Evolutionary conservation across 1,284 basidiomycete species (phyloP), one percentile per base, ranked within the genome.

Genomic region (Apiotrichum brassicae): DNA sequence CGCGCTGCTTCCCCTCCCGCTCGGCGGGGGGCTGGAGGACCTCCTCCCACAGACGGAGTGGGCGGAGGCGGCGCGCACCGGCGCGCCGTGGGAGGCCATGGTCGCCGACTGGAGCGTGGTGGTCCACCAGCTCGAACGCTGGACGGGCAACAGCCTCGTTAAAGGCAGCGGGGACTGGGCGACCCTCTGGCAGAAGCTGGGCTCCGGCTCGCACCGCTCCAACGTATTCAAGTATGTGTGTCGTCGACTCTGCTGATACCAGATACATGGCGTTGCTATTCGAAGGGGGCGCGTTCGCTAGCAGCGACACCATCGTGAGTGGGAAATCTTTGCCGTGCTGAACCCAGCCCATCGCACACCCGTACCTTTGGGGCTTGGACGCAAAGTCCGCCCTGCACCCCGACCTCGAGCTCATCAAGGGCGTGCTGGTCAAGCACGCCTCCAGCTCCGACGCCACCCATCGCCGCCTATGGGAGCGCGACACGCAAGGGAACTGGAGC

Each of bases 201-300:
- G 53, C 2, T 48, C 48, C n/a, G 60, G 59, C 3, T 57, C 58
- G 9, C 48, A 64, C 19, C 53, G 60, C 18, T 58, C 62, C 12
- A 62, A 66, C 33, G 30, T 70, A 16, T 68, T 61, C 45, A 55
- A 62, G 61, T 67, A 38, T 35, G 62, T 42, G 19, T 7, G 2
- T 12, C 16, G 23, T 41, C 14, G n/a, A 13, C 4, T 34, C 53
- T 54, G n/a, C n/a, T n/a, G 49, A 58, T 35, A 4, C 6, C 44
- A 62, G 63, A 28, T 65, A 62, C 43, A 49, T 63, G 34, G 53
- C 60, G 9, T 57, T 68, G 57, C 50, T 70, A 6, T 59, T 61
- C 13, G 57, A 59, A 30, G 68, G 68, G 3, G 66, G 65, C 2
- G 57, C 68, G 13, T 68, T 65, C 26, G 61, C 68, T 1, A 65